These are phyloP conservation scores for Choanephora cucurbitarum DNA, from an alignment of 371 early-diverging fungal species.

Conservation along the genomic window DNA sequence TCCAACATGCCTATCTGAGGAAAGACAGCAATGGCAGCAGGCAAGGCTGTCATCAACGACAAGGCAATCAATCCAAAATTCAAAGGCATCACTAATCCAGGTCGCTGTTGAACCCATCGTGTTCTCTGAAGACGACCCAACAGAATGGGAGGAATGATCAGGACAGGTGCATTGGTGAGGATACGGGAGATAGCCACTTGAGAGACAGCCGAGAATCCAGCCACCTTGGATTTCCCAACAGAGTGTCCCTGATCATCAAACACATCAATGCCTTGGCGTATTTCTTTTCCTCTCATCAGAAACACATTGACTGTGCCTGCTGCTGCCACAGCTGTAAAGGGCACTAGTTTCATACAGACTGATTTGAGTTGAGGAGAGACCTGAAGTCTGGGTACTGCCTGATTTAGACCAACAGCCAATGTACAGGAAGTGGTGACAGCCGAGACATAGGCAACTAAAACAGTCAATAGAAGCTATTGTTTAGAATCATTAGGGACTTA, in stretches of 20 bases:
- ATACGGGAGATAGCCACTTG: slow-evolving; percentile 80
- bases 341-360: slow-evolving; percentile 64
- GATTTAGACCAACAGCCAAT: slow-evolving; percentile 74
- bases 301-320: slow-evolving; percentile 86
- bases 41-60: slow-evolving; percentile 74
- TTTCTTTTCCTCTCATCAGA: slow-evolving; percentile 84
- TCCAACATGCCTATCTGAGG: slow-evolving; percentile 66
- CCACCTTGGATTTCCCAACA: slow-evolving; percentile 70
- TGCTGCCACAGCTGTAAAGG: slow-evolving; percentile 80
- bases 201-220: slow-evolving; percentile 69
- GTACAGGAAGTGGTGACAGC: slow-evolving; percentile 78
- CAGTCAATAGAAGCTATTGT: background rate
- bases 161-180: slow-evolving; percentile 71
- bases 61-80: slow-evolving; percentile 70
- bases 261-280: slow-evolving; percentile 78
- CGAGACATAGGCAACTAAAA: slow-evolving; percentile 67
- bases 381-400: slow-evolving; percentile 52
- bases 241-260: slow-evolving; percentile 59
- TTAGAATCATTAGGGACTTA: slow-evolving; percentile 26
- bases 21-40: slow-evolving; percentile 80
- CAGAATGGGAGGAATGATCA: slow-evolving; percentile 73
- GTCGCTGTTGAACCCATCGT: slow-evolving; percentile 54
- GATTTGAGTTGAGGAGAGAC: slow-evolving; percentile 47
- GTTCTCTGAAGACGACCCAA: slow-evolving; percentile 66
- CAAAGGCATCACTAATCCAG: slow-evolving; percentile 57